phyloP scores from a whole-genome alignment of 129 eudicot genomes.

The Flaveria linearis region DNA sequence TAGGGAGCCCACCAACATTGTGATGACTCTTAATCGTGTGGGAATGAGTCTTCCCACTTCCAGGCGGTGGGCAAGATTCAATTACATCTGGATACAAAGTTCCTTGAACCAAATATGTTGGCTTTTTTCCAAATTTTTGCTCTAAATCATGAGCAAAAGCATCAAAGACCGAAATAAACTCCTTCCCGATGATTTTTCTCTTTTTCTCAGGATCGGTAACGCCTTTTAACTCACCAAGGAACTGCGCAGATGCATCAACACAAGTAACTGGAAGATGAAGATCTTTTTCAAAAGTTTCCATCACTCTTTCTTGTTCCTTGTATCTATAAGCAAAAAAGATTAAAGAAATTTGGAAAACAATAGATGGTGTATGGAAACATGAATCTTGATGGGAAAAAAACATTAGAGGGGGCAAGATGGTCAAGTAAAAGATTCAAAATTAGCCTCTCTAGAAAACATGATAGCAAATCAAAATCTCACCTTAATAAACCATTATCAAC shows the following conservation, averaged over 20 bases:
- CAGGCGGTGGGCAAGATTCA: slow-evolving; percentile 98
- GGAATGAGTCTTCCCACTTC: slow-evolving; percentile 88
- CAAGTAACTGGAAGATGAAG: slow-evolving; percentile 97
- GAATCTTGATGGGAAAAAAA: too few species aligned
- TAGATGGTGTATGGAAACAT: too few species aligned
- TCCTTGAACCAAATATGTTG: slow-evolving; percentile 92
- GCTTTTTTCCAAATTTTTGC: slow-evolving; percentile 66
- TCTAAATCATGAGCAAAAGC: slow-evolving; percentile 84
- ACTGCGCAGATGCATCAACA: slow-evolving; percentile 81
- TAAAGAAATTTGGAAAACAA: neutral
- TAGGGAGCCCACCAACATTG: slow-evolving; percentile 95
- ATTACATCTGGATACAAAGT: slow-evolving; percentile 96
- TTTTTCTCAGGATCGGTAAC: slow-evolving; percentile 80
- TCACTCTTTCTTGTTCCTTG: slow-evolving; percentile 85
- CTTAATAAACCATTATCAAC: slow-evolving; percentile 90
- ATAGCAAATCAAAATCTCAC: slow-evolving; percentile 33
- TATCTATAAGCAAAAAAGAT: slow-evolving; percentile 42
- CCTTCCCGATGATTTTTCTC: slow-evolving; percentile 90
- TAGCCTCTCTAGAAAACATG: neutral
- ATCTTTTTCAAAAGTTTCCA: slow-evolving; percentile 89
- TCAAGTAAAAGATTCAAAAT: neutral
- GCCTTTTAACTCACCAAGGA: slow-evolving; percentile 82
- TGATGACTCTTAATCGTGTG: slow-evolving; percentile 98
- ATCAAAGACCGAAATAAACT: slow-evolving; percentile 82
- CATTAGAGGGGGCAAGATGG: neutral